Percentiles rank a stretch among this genome's conserved stretches.
These are phyloP conservation scores for Cornus florida DNA, from an alignment of 148 eudicot genomes.

Conservation along the genomic window DNA sequence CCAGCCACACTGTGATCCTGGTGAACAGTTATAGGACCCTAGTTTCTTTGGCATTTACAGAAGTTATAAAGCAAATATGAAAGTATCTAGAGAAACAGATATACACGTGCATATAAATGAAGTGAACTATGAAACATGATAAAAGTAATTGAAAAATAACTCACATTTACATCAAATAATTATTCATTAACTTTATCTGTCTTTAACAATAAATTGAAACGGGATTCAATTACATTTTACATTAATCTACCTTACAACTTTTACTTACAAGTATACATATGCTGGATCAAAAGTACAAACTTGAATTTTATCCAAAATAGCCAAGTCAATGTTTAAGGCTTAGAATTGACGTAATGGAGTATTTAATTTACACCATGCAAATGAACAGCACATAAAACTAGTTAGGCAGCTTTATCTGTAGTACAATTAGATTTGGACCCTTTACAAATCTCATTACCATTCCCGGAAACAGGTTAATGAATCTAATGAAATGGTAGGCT, in stretches of 20 bases:
- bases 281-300: background rate
- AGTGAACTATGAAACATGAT: too few species aligned
- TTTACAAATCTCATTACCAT: background rate
- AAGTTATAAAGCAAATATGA: too few species aligned
- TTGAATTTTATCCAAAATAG: background rate
- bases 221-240: background rate
- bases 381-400: background rate
- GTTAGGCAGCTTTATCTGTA: background rate
- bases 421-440: background rate
- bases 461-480: background rate
- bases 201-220: background rate
- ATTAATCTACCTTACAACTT: background rate
- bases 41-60: too few species aligned
- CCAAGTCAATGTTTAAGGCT: background rate
- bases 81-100: too few species aligned
- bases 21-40: too few species aligned
- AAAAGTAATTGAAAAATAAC: constrained; percentile 4
- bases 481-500: background rate
- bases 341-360: background rate
- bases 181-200: too few species aligned
- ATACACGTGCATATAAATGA: too few species aligned
- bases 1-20: too few species aligned
- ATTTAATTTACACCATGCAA: background rate
- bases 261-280: background rate
- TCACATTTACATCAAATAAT: background rate